phyloP scores from a whole-genome alignment of 1,284 basidiomycete species.

The Puccinia triticina region DNA sequence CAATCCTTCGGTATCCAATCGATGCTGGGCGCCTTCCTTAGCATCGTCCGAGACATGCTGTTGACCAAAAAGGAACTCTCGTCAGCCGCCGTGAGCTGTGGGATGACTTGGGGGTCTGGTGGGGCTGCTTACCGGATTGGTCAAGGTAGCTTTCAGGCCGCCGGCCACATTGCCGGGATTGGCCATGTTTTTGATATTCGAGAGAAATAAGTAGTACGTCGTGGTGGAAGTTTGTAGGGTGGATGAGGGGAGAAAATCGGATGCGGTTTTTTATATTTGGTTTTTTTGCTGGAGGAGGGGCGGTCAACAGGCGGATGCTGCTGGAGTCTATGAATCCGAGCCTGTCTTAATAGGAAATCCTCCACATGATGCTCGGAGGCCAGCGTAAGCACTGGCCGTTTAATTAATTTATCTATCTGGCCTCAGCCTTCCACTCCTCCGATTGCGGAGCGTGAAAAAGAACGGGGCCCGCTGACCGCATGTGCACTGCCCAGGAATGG shows the following conservation, averaged over 20 bases:
- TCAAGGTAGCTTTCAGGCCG: constrained; percentile 44
- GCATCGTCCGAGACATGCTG: constrained; percentile 47
- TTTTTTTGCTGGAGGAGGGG: not conserved
- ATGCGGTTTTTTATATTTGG: not conserved
- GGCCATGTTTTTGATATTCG: constrained; percentile 47
- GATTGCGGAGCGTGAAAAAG: not conserved
- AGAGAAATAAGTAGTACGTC: constrained; percentile 46
- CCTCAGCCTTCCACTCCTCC: not conserved
- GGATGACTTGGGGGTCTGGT: not conserved
- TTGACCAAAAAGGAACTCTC: not conserved
- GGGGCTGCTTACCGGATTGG: constrained; percentile 27
- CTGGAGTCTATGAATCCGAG: not conserved
- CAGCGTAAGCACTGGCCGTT: not conserved
- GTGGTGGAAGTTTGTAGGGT: constrained; percentile 6
- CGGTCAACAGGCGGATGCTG: not conserved
- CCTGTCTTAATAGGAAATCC: not conserved
- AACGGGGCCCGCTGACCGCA: not conserved
- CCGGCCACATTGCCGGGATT: constrained; percentile 35
- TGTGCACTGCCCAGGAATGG: too few relatives aligned
- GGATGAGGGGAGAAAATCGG: not conserved
- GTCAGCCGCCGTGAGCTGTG: not conserved
- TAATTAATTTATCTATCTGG: not conserved
- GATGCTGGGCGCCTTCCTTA: constrained; percentile 30
- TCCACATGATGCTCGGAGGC: not conserved
- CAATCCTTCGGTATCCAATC: constrained; percentile 36